Evolutionary conservation across 768 basidiomycete species (phyloP).

Genomic region (Amanita rubescens): DNA sequence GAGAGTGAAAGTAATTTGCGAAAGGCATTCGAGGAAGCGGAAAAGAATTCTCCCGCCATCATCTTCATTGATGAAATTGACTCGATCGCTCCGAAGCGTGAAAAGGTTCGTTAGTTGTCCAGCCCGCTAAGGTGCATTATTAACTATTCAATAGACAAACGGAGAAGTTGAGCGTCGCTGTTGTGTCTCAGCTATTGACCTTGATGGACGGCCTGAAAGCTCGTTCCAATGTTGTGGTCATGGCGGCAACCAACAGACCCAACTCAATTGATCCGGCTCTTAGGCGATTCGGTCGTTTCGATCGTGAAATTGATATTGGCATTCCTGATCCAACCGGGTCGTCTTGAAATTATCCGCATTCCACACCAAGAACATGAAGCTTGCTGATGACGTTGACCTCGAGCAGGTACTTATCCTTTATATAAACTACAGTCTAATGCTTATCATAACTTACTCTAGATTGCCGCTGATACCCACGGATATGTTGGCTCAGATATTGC

Average conservation of each 20-base stretch:
- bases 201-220: slow-evolving; percentile 99
- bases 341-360: slow-evolving; percentile 98
- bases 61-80: slow-evolving; percentile 99
- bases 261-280: slow-evolving; percentile 99
- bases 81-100: slow-evolving; percentile 98
- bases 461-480: slow-evolving; percentile 98
- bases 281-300: slow-evolving; percentile 97
- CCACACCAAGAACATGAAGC: slow-evolving; percentile 99
- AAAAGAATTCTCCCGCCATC: slow-evolving; percentile 99
- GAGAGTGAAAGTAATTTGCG: slow-evolving; percentile 96
- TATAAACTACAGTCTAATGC: neutral
- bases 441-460: slow-evolving; percentile 37
- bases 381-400: slow-evolving; percentile 92
- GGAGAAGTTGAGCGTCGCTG: slow-evolving; percentile 99
- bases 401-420: slow-evolving; percentile 57
- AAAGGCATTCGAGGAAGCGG: slow-evolving; percentile 99
- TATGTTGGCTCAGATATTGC: slow-evolving; percentile 99
- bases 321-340: slow-evolving; percentile 99
- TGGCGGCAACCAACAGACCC: slow-evolving; percentile 98
- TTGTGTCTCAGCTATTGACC: slow-evolving; percentile 96
- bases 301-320: slow-evolving; percentile 98
- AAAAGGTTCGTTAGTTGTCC: slow-evolving; percentile 60
- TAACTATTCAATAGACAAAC: slow-evolving; percentile 60
- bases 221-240: slow-evolving; percentile 97
- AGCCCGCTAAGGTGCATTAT: neutral